Evolutionary conservation across 805 yeast genomes (phyloP).

Genomic region (Ogataea glucozyma): DNA sequence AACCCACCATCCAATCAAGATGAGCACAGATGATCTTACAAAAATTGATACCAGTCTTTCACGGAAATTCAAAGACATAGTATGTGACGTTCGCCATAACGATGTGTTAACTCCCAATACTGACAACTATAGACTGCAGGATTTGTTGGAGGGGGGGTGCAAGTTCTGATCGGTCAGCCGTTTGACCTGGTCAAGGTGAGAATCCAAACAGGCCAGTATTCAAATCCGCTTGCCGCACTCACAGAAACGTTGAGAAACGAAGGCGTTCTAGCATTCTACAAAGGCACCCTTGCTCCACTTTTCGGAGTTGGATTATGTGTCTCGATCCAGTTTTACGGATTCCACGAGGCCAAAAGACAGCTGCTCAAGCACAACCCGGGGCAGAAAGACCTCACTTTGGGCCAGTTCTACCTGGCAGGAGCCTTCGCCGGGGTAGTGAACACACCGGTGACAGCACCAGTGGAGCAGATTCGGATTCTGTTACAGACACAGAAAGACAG

Average conservation of each 20-base stretch:
- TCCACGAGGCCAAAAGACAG: slow-evolving; percentile 67
- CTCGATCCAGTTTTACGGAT: slow-evolving; percentile 68
- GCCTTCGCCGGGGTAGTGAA: slow-evolving; percentile 69
- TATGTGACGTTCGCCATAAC: slow-evolving; percentile 21
- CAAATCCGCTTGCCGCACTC: slow-evolving; percentile 51
- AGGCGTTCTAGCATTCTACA: slow-evolving; percentile 62
- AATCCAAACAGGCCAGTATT: slow-evolving; percentile 66
- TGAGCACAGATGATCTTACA: slow-evolving; percentile 7
- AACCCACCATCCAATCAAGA: not conserved
- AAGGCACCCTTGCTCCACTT: slow-evolving; percentile 71
- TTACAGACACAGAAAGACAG: slow-evolving; percentile 54
- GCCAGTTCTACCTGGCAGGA: slow-evolving; percentile 62
- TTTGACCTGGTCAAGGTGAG: slow-evolving; percentile 72
- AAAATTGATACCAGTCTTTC: slow-evolving; percentile 37
- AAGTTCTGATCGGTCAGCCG: slow-evolving; percentile 62
- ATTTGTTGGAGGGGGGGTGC: slow-evolving; percentile 56
- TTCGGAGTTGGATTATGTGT: slow-evolving; percentile 72
- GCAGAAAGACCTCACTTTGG: slow-evolving; percentile 42
- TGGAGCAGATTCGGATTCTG: slow-evolving; percentile 64
- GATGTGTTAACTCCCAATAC: not conserved
- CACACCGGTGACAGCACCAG: slow-evolving; percentile 62
- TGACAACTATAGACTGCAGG: slow-evolving; percentile 41
- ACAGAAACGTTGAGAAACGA: slow-evolving; percentile 56
- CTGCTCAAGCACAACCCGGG: slow-evolving; percentile 35
- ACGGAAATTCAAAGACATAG: slow-evolving; percentile 53